Evolutionary conservation across 257 asterid species (phyloP), one percentile per base, ranked within the genome.

Genomic region (Knoxia roxburghii): DNA sequence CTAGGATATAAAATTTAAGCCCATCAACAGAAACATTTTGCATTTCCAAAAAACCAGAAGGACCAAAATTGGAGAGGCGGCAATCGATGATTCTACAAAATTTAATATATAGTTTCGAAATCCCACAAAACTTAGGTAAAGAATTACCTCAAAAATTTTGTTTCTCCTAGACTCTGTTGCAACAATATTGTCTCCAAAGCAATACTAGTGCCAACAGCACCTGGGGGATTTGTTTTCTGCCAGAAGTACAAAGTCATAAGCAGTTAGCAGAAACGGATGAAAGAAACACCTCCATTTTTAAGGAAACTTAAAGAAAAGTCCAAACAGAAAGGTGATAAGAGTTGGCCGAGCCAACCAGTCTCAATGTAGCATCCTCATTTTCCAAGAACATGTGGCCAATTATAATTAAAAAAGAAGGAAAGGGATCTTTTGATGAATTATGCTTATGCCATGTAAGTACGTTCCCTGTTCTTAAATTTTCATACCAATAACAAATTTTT

Each of bases 121-220:
- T 62, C 33, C 50, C 67, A 35, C 30, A 9, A 12, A n/a, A 43
- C 12, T 11, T 23, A 32, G 53, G 33, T 40, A 26, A 41, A 21
- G 37, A 61, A 37, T 55, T 43, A 92, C 98, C 96, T 83, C 63
- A 77, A 67, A 54, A 61, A 65, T 77, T 78, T 88, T 56, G 57
- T 60, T 75, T 84, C 96, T 26, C 78, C 68, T 53, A 86, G 78
- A 77, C 88, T 75, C 78, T 83, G 88, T 58, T 86, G 91, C 68
- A 76, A 81, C 81, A 88, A 73, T 62, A 93, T 79, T 6, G 99
- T 93, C 86, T 90, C 99, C 17, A 93, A 80, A 7, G 99, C 99
- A 77, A 90, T 83, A 76, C 99, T 93, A 59, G 84, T 81, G 80
- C 99, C 99, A 76, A 84, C 99, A 23, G 95, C 99, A 74, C 96